A percentile compares a stretch with the other conserved stretches of the same genome.
These are phyloP conservation scores for Wallacemonas sp. DNA, from an alignment of 208 protist genomes.

Conservation along the genomic window DNA sequence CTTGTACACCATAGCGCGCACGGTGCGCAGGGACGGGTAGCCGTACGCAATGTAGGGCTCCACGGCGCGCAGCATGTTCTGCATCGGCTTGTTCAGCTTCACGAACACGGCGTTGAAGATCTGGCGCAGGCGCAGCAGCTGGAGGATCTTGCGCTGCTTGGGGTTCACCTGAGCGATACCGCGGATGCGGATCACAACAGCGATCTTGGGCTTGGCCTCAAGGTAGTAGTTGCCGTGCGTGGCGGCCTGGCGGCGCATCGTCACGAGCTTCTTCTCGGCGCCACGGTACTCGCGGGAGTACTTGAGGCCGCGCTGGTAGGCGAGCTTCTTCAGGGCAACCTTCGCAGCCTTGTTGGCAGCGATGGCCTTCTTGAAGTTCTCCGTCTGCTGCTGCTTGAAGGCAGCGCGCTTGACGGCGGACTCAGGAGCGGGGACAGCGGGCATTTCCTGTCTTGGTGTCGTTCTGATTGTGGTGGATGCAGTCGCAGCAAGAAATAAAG, in stretches of 20 bases:
- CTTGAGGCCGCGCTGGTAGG: slow-evolving; percentile 72
- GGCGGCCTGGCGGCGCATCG: slow-evolving; percentile 89
- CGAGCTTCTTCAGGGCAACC: slow-evolving; percentile 70
- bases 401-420: slow-evolving; percentile 89
- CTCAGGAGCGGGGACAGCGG: slow-evolving; percentile 85
- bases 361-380: slow-evolving; percentile 88
- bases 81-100: slow-evolving; percentile 99
- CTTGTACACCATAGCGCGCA: slow-evolving; percentile 99
- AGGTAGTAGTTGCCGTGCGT: slow-evolving; percentile 97
- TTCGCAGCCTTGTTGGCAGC: slow-evolving; percentile 69
- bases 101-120: slow-evolving; percentile 99
- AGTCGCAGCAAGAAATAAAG: not conserved
- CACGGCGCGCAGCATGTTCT: slow-evolving; percentile 99
- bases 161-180: slow-evolving; percentile 99
- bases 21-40: slow-evolving; percentile 97
- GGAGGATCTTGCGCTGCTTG: slow-evolving; percentile 98
- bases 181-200: slow-evolving; percentile 99
- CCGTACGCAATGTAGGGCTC: slow-evolving; percentile 99
- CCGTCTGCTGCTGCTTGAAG: slow-evolving; percentile 90
- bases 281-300: slow-evolving; percentile 97
- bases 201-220: slow-evolving; percentile 98
- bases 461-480: slow-evolving; percentile 7
- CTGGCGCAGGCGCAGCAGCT: slow-evolving; percentile 98
- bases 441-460: slow-evolving; percentile 39
- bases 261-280: slow-evolving; percentile 88